Evolutionary conservation across 108 stramenopile species (phyloP), one percentile per base, ranked within the genome.

Genomic region (Cyclotella sp.): DNA sequence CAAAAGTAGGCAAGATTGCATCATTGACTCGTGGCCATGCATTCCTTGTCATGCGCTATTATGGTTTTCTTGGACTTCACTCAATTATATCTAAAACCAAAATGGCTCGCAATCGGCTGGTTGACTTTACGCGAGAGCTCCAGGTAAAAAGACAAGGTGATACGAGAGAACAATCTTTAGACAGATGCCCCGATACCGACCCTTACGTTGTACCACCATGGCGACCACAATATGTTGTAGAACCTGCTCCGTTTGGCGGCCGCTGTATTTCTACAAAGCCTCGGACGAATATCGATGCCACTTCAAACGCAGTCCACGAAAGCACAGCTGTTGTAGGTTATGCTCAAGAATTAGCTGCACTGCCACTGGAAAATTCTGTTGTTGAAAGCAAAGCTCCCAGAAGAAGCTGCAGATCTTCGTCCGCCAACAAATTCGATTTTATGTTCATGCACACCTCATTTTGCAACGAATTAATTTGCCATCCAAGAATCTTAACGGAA

Each of bases 1-100:
- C 86, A 54, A 82, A 73, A 53, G 76, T 78, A 10, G 89, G 84
- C 21, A 89, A 89, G 41, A 90, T 88, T 40, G 87, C 84, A 16
- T 78, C 90, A 8, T 88, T 92, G 26, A 96, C 93, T 75, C 88
- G 90, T n/a, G 93, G 92, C 3, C 85, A 86, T 55, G 95, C 91
- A 21, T 86, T 96, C 76, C 72, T 96, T 9, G 90, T 96, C 4
- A 93, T 93, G 89, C 83, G 95, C 53, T 91, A 94, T 64, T 96
- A 92, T 83, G 95, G 95, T 12, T 94, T 91, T 76, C 86, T 93
- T 22, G 95, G 95, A 16, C 58, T 96, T 59, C 95, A 95, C 46
- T 78, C 87, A 6, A 93, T 92, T 19, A 78, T 95, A 12, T 51
- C 87, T 46, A 87, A 82, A 51, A 91, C 89, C 43, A 88, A 87